Percentiles rank a stretch among this genome's conserved stretches.
phyloP scores from a whole-genome alignment of 768 basidiomycete genomes.

The Cystobasidium ongulense region DNA sequence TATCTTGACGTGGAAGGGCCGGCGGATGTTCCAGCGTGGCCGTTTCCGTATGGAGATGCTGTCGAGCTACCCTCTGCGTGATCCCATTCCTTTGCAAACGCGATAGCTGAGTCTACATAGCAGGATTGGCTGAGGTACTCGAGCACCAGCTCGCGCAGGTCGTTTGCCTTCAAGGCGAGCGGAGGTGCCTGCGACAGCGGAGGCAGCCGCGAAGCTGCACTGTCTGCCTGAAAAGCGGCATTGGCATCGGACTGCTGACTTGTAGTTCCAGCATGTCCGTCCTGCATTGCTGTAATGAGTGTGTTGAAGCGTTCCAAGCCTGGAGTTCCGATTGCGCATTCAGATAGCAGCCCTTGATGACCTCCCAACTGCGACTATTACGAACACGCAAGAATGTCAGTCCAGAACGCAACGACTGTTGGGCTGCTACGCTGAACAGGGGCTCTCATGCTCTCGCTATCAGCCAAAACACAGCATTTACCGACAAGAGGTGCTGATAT shows the following conservation, averaged over 20 bases:
- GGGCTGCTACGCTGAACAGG: no score
- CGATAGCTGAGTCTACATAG: constrained; percentile 17
- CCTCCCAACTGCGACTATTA: no score
- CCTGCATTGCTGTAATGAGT: background rate
- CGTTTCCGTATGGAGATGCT: background rate
- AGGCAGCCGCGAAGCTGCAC: background rate
- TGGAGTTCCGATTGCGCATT: no score
- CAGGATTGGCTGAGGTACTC: constrained; percentile 15
- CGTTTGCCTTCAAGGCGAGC: background rate
- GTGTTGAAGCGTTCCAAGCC: no score
- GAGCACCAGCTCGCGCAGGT: constrained; percentile 10
- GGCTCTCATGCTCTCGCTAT: no score
- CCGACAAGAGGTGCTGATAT: no score
- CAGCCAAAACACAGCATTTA: no score
- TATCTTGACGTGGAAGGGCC: background rate
- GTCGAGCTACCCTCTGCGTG: background rate
- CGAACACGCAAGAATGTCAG: no score
- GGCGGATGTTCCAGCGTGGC: background rate
- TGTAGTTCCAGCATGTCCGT: background rate
- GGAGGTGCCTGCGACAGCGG: constrained; percentile 1
- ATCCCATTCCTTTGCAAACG: constrained; percentile 18
- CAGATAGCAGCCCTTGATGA: no score
- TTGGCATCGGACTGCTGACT: no score
- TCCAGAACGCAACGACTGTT: no score
- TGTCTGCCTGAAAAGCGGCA: background rate